Conservation (phyloP, 495 filamentous ascomycete genomes). For the Chaetomium fimeti region DNA sequence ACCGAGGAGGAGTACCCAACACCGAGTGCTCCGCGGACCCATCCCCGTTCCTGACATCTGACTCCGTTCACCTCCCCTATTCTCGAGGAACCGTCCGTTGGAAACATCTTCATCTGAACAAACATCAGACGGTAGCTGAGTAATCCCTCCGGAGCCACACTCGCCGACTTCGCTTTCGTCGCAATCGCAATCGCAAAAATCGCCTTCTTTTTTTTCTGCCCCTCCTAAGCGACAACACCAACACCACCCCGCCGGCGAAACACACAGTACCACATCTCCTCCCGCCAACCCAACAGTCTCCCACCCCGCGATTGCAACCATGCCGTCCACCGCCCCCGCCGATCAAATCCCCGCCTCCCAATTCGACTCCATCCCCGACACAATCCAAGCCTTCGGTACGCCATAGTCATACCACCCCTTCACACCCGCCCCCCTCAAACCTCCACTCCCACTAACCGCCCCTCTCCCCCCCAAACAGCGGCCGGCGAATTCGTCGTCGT, state of each 20-base stretch:
- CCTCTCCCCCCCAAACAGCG: constrained; percentile 46
- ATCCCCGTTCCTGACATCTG: constrained; percentile 10
- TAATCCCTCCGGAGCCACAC: constrained; percentile 6
- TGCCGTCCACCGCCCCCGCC: constrained; percentile 39
- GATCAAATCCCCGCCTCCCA: constrained; percentile 43
- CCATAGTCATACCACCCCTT: constrained; percentile 18
- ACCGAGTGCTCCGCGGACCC: constrained; percentile 11
- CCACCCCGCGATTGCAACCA: constrained; percentile 24
- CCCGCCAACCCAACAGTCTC: neutral
- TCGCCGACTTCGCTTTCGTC: neutral
- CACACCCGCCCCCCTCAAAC: constrained; percentile 6
- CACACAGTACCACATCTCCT: neutral
- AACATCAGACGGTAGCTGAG: constrained; percentile 13
- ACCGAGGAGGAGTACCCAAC: constrained; percentile 13
- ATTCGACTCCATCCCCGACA: constrained; percentile 85
- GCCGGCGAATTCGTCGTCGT: constrained; percentile 94
- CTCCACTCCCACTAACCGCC: constrained; percentile 14
- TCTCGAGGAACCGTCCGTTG: neutral
- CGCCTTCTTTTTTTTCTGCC: constrained; percentile 3
- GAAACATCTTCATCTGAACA: neutral
- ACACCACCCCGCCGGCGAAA: neutral
- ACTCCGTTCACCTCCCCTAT: constrained; percentile 10
- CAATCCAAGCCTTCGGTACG: constrained; percentile 81
- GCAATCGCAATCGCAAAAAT: constrained; percentile 8
- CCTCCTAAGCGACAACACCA: neutral